Evolutionary conservation across 2,329 filamentous ascomycete genomes (phyloP), one percentile per base, ranked within the genome.

Genomic region (Lachnellula cervina): DNA sequence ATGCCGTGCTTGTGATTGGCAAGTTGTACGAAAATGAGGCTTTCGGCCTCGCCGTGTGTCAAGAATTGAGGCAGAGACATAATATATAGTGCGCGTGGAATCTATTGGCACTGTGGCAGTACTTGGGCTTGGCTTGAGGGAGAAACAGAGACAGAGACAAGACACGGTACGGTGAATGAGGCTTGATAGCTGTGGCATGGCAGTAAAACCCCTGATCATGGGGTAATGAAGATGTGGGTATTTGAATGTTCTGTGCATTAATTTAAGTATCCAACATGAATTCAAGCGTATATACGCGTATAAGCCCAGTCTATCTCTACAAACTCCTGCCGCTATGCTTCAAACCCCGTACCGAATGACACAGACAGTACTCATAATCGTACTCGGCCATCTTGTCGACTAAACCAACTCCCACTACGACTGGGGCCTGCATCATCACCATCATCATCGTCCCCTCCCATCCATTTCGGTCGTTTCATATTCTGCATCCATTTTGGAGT

Each of bases 401-500:
- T 79, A 67, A 86, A 85, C 81, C 82, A 83, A 51, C 80, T 73
- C 51, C 59, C 62, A 59, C 63, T 58, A 14, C 61, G 71, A 25
- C 67, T 65, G 5, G 68, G 66, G 3, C 66, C 66, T 16, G 64
- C 70, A 16, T 73, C 75, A 13, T 78, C 78, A 52, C 81, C 78
- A 9, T 23, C 55, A 11, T 78, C 79, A 32, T 32, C 28, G 9
- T 32, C 28, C 23, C 80, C 81, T 17, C 83, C 81, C 83, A 94
- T 88, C 90, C 90, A 95, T 65, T 84, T 87, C 5, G 90, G 90
- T 68, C 86, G 83, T 71, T 86, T 89, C 71, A 92, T 77, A 25
- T 89, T 87, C 64, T 84, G 81, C 60, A 96, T 76, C 91, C 92
- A 97, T 61, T 85, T 85, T 0, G 94, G 93, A 32, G 86, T 80